Percentiles rank a stretch among this genome's conserved stretches.
phyloP scores from a whole-genome alignment of 2,329 filamentous ascomycete genomes.

The Fusarium guadeloupense region DNA sequence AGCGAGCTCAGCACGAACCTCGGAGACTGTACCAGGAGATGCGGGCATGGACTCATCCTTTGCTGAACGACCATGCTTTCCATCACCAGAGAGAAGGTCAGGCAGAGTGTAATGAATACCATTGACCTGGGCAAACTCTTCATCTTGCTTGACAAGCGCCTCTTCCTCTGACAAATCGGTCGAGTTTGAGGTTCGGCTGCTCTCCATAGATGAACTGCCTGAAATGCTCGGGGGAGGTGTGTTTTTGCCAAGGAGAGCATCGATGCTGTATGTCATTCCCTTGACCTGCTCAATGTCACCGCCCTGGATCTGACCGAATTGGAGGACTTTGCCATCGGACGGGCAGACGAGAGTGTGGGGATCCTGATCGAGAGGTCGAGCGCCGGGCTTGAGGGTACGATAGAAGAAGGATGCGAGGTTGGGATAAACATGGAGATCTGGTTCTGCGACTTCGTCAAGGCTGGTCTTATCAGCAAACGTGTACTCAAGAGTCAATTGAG shows the following conservation, averaged over 20 bases:
- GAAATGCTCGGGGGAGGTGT: constrained; percentile 66
- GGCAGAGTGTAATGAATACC: constrained; percentile 96
- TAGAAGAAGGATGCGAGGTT: constrained; percentile 99
- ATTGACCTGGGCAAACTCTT: constrained; percentile 94
- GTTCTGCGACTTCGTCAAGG: constrained; percentile 85
- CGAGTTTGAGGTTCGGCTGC: constrained; percentile 37
- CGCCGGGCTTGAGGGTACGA: constrained; percentile 88
- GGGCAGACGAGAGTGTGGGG: constrained; percentile 84
- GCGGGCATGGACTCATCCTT: constrained; percentile 76
- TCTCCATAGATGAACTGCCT: constrained; percentile 44
- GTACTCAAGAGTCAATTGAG: neutral
- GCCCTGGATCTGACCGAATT: constrained; percentile 90
- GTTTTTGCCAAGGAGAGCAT: constrained; percentile 83
- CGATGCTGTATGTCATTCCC: constrained; percentile 96
- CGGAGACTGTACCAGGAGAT: constrained; percentile 77
- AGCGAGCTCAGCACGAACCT: constrained; percentile 85
- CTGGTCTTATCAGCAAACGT: constrained; percentile 54
- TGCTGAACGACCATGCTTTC: constrained; percentile 57
- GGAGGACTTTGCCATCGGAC: constrained; percentile 88
- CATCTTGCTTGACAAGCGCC: constrained; percentile 78
- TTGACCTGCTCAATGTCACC: constrained; percentile 99
- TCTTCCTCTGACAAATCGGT: constrained; percentile 58
- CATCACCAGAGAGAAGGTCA: constrained; percentile 80
- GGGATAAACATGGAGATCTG: constrained; percentile 87
- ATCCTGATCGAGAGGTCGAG: constrained; percentile 83